phyloP scores from a whole-genome alignment of 306 rosid species.

The Fagus sylvatica region DNA sequence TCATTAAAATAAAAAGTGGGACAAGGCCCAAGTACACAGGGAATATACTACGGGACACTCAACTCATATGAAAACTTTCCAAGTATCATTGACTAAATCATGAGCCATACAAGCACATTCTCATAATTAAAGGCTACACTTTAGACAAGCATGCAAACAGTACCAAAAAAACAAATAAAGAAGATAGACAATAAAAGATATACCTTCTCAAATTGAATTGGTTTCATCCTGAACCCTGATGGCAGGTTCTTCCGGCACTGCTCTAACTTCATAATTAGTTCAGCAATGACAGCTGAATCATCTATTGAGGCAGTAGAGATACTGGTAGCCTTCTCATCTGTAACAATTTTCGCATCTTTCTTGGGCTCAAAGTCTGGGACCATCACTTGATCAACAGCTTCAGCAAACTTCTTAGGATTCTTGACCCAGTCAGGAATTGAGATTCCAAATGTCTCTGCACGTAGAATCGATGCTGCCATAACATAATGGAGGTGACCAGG shows the following conservation, averaged over 20 bases:
- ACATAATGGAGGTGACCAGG: conserved; percentile 69
- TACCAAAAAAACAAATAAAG: background rate
- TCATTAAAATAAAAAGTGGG: too few relatives aligned
- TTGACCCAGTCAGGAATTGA: conserved; percentile 83
- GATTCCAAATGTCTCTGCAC: conserved; percentile 93
- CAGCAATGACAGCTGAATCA: conserved; percentile 81
- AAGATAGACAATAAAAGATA: background rate
- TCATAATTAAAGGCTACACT: background rate
- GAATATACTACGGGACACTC: too few relatives aligned
- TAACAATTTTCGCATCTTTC: conserved; percentile 78
- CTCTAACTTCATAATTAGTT: conserved; percentile 65
- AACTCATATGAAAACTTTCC: too few relatives aligned
- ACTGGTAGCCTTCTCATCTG: conserved; percentile 89
- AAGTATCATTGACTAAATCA: background rate
- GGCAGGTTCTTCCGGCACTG: conserved; percentile 49
- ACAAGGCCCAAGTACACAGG: too few relatives aligned
- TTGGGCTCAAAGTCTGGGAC: conserved; percentile 86
- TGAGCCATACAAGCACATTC: background rate
- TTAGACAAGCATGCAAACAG: conserved; percentile 2
- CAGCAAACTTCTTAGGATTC: conserved; percentile 68
- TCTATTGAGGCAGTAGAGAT: conserved; percentile 72
- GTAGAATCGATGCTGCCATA: conserved; percentile 74
- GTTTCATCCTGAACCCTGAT: conserved; percentile 85
- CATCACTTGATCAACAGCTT: conserved; percentile 66
- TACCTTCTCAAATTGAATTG: conserved; percentile 96